phyloP scores from a whole-genome alignment of 495 filamentous ascomycete species.

The Neurospora sp. region DNA sequence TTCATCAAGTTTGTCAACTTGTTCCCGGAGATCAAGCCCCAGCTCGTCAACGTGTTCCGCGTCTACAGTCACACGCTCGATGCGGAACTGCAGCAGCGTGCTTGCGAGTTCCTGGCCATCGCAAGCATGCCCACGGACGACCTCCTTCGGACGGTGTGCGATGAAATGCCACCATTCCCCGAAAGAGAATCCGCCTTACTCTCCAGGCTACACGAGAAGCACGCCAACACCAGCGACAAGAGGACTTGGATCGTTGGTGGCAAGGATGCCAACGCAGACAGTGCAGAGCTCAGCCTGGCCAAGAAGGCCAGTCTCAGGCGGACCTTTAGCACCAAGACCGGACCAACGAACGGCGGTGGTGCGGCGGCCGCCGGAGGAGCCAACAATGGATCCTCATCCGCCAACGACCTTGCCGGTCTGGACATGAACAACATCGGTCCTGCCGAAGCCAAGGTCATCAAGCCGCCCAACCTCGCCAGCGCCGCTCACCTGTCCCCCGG shows the following conservation, averaged over 20 bases:
- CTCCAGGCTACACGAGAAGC: constrained; percentile 87
- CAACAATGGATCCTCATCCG: constrained; percentile 38
- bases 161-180: constrained; percentile 98
- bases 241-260: constrained; percentile 93
- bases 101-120: constrained; percentile 88
- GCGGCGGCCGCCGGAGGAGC: constrained; percentile 50
- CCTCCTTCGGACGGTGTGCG: constrained; percentile 87
- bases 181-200: constrained; percentile 86
- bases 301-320: constrained; percentile 78
- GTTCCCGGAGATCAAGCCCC: constrained; percentile 97
- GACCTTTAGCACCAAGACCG: constrained; percentile 54
- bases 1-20: constrained; percentile 98
- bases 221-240: constrained; percentile 82
- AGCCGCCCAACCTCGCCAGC: constrained; percentile 74
- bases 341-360: constrained; percentile 45
- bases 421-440: constrained; percentile 55
- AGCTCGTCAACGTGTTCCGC: constrained; percentile 80
- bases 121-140: constrained; percentile 83
- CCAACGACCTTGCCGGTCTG: constrained; percentile 66
- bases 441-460: constrained; percentile 45
- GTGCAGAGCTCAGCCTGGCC: constrained; percentile 68
- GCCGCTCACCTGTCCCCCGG: constrained; percentile 87
- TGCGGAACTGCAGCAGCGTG: constrained; percentile 89
- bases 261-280: constrained; percentile 80
- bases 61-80: constrained; percentile 92